Conservation (phyloP, 371 early-diverging fungal genomes). For the Apophysomyces variabilis region DNA sequence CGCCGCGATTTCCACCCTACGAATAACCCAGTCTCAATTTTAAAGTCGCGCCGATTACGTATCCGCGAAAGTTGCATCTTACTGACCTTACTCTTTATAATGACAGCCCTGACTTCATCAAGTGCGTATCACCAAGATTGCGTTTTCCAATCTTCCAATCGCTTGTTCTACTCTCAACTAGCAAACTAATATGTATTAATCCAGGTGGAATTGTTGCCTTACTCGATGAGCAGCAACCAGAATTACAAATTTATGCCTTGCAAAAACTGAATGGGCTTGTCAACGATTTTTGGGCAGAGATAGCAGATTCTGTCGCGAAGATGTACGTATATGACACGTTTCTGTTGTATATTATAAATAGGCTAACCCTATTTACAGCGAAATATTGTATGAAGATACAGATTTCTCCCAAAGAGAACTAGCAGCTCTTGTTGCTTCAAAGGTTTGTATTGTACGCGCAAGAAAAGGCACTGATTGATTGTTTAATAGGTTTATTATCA, state of each 20-base stretch:
- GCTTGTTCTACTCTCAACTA: neutral
- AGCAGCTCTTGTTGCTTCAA: constrained; percentile 95
- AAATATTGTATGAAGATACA: constrained; percentile 91
- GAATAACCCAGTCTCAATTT: no score
- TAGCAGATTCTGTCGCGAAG: constrained; percentile 91
- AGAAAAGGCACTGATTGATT: neutral
- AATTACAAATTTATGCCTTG: constrained; percentile 91
- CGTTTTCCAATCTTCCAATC: neutral
- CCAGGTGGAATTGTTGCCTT: constrained; percentile 91
- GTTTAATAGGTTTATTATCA: constrained; percentile 83
- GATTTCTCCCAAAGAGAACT: constrained; percentile 83
- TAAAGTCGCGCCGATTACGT: no score
- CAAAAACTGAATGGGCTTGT: constrained; percentile 85
- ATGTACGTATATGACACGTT: constrained; percentile 65
- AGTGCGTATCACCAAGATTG: constrained; percentile 32
- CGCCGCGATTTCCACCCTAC: no score
- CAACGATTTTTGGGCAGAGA: constrained; percentile 97
- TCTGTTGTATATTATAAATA: neutral
- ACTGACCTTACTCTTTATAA: constrained; percentile 16
- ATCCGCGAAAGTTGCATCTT: neutral
- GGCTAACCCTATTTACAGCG: constrained; percentile 53
- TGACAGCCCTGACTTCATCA: constrained; percentile 56
- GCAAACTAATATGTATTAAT: neutral
- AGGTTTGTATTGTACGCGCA: constrained; percentile 58
- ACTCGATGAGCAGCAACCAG: constrained; percentile 91